Evolutionary conservation across 371 early-diverging fungal genomes (phyloP).

Genomic region (Mucor indicus): DNA sequence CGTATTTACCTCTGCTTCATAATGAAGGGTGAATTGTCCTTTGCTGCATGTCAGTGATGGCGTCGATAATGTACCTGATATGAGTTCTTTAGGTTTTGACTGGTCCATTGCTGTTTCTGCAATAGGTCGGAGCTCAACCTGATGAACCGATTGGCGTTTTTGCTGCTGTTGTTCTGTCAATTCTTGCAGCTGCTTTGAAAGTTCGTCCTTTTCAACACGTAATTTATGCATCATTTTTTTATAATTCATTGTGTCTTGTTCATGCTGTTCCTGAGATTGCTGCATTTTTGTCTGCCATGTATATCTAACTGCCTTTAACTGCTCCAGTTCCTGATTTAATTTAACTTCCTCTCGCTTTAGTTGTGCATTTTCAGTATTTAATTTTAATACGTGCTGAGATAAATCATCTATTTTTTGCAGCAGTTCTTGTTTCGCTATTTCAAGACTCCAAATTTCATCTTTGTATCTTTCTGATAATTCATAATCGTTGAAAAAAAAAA

Average conservation of each 20-base stretch:
- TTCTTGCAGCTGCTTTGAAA: conserved; percentile 2
- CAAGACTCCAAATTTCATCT: conserved; percentile 21
- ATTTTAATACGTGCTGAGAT: background rate
- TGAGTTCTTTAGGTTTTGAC: too few relatives aligned
- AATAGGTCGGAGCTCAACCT: too few relatives aligned
- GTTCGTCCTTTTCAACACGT: background rate
- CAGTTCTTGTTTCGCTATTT: conserved; percentile 18
- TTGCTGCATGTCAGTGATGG: too few relatives aligned
- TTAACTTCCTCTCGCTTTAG: background rate
- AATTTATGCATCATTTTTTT: background rate
- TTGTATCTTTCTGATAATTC: conserved; percentile 14
- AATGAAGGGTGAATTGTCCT: background rate
- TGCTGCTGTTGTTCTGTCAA: background rate
- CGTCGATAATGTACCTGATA: too few relatives aligned
- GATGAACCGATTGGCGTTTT: too few relatives aligned
- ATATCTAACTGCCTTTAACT: conserved; percentile 1
- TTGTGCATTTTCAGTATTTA: background rate
- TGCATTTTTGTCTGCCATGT: background rate
- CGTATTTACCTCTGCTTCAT: background rate
- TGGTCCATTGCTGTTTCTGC: background rate
- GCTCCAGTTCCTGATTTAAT: conserved; percentile 6
- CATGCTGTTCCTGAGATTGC: background rate
- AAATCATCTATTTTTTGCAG: conserved; percentile 5
- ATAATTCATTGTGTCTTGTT: background rate
- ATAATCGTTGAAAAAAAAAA: conserved; percentile 11